Evolutionary conservation across 495 filamentous ascomycete genomes (phyloP), one percentile per base, ranked within the genome.

Genomic region (Chaetomium tenue): DNA sequence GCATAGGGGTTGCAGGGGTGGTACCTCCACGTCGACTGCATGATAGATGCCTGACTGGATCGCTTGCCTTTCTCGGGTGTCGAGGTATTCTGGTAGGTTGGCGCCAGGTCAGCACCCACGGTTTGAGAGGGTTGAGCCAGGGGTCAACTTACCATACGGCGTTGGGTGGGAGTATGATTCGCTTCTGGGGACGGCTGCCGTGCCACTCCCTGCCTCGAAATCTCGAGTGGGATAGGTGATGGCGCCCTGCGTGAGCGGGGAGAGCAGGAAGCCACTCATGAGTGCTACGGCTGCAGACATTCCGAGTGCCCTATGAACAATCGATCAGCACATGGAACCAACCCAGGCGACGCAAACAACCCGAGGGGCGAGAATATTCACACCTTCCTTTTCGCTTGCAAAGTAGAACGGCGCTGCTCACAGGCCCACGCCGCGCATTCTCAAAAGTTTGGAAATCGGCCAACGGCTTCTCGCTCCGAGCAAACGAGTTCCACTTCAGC

Each of bases 401-500:
- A 13, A 83, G 66, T 5, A 81, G 68, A 47, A 72, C 57, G 7
- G 74, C 63, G 16, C 74, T 68, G 0, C 78, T 77, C 51, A 73
- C 66, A 0, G 77, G 70, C 13, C 78, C 75, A 16, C 80, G 73
- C 60, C 68, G 76, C 6, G 79, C 80, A 46, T 78, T 75, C 61
- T 83, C 82, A 40, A 81, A 74, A 13, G 68, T 48, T 13, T 70
- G 60, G 44, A 81, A 75, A 62, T 83, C 81, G n/a, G 64, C 71
- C 22, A 84, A 47, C 46, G 71, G 72, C 63, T 76, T 76, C 44
- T 74, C 70, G 6, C 70, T 66, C 9, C 74, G 39, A 2, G 65
- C 72, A 63, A 81, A 82, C 75, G 77, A 81, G 25, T 77, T 78
- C 79, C 80, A 82, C 64, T 82, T 84, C 9, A 83, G 71, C 66